Evolutionary conservation across 1,284 basidiomycete species (phyloP).

Genomic region (Gymnopus androsaceus): DNA sequence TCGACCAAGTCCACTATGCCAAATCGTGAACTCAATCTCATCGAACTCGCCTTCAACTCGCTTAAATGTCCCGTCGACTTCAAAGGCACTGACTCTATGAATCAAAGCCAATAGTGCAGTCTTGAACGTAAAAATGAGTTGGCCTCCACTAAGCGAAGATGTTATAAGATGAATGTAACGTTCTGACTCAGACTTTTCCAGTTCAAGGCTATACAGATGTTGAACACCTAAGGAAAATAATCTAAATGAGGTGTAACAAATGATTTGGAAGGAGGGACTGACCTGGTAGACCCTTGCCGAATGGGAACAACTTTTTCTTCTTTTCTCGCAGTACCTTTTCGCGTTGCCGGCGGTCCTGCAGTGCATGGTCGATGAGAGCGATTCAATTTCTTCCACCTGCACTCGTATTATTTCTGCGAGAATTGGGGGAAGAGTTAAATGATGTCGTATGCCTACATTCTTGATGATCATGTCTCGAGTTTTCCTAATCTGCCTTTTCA

Average conservation of each 20-base stretch:
- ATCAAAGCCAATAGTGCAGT: conserved; percentile 17
- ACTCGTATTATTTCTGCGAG: conserved; percentile 19
- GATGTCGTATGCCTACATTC: conserved; percentile 9
- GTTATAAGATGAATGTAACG: conserved; percentile 18
- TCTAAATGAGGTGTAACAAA: background rate
- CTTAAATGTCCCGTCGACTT: conserved; percentile 21
- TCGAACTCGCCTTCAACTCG: conserved; percentile 14
- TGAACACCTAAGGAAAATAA: background rate
- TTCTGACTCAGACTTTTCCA: conserved; percentile 1
- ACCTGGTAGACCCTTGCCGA: background rate
- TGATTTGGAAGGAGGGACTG: background rate
- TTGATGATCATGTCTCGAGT: background rate
- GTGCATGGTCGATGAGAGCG: background rate
- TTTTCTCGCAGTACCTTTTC: conserved; percentile 13
- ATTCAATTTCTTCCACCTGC: conserved; percentile 13
- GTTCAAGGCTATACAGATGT: background rate
- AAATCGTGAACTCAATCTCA: conserved; percentile 24
- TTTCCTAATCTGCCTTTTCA: background rate
- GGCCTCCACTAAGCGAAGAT: conserved; percentile 5
- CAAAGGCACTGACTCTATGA: conserved; percentile 15
- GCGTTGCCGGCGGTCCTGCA: background rate
- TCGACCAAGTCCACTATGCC: conserved; percentile 14
- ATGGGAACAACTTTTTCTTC: conserved; percentile 3
- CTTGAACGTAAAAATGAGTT: conserved; percentile 19
- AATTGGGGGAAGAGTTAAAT: conserved; percentile 14